Conservation (phyloP, 371 early-diverging fungal genomes). For the Mortierella sp. region DNA sequence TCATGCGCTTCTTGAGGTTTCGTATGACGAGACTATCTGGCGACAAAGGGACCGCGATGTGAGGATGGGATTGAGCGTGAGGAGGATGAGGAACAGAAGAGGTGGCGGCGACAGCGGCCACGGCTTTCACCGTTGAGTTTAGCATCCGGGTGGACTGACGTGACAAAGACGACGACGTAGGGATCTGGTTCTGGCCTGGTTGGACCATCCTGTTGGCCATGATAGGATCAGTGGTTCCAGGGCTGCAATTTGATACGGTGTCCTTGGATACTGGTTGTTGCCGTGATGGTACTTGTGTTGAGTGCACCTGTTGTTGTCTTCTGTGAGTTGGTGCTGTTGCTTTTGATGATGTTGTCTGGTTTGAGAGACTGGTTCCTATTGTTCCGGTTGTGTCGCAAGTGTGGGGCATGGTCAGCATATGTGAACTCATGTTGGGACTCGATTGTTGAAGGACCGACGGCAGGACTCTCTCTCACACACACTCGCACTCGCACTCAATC, state of each 20-base stretch:
- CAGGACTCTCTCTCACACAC: background rate
- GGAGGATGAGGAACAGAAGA: background rate
- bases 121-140: background rate
- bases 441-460: background rate
- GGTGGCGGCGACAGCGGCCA: background rate
- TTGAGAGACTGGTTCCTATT: background rate
- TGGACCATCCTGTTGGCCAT: background rate
- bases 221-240: background rate
- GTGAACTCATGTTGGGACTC: background rate
- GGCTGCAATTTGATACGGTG: background rate
- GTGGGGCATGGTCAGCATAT: constrained; percentile 5
- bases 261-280: background rate
- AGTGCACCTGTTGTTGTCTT: background rate
- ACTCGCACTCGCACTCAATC: background rate
- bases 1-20: constrained; percentile 17
- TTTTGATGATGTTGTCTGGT: background rate
- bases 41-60: background rate
- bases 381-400: background rate
- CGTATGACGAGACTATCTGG: background rate
- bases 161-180: background rate
- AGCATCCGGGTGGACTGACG: background rate
- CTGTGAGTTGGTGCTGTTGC: background rate
- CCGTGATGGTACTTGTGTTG: background rate
- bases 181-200: background rate
- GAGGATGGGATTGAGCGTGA: background rate